Conservation (phyloP, 2,329 filamentous ascomycete genomes). For the Parasarocladium wereldwijsianum region DNA sequence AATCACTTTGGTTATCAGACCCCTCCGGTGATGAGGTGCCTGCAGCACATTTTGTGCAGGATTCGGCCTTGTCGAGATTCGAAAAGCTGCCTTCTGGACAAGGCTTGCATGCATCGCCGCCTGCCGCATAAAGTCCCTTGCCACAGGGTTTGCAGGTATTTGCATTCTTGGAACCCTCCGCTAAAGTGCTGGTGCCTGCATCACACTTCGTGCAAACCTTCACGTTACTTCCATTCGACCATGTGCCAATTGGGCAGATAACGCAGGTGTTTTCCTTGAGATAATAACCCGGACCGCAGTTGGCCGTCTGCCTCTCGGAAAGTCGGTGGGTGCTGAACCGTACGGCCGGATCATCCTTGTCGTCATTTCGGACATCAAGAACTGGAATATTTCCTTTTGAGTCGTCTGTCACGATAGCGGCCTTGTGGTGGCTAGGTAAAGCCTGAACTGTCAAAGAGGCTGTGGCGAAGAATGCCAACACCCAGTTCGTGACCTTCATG, state of each 20-base stretch:
- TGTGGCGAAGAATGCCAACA: conserved; percentile 1
- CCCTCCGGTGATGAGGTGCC: neutral
- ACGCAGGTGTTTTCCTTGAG: no score
- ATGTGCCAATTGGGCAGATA: neutral
- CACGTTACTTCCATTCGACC: no score
- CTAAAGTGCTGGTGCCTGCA: neutral
- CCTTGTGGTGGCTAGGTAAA: conserved; percentile 1
- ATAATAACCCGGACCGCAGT: no score
- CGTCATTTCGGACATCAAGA: neutral
- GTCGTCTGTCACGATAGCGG: neutral
- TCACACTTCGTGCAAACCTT: neutral
- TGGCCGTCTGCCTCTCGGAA: no score
- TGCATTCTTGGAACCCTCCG: neutral
- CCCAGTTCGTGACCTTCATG: neutral
- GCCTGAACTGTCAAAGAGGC: conserved; percentile 2
- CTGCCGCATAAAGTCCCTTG: neutral
- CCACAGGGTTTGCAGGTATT: neutral
- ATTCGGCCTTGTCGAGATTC: no score
- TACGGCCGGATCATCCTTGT: no score
- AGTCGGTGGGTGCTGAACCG: no score
- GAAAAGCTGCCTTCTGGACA: neutral
- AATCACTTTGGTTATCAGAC: neutral
- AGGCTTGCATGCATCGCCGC: neutral
- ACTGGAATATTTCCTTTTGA: neutral
- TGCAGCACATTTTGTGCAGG: neutral